Conservation (phyloP, 2,329 filamentous ascomycete species). For the Ampelomyces quisqualis region DNA sequence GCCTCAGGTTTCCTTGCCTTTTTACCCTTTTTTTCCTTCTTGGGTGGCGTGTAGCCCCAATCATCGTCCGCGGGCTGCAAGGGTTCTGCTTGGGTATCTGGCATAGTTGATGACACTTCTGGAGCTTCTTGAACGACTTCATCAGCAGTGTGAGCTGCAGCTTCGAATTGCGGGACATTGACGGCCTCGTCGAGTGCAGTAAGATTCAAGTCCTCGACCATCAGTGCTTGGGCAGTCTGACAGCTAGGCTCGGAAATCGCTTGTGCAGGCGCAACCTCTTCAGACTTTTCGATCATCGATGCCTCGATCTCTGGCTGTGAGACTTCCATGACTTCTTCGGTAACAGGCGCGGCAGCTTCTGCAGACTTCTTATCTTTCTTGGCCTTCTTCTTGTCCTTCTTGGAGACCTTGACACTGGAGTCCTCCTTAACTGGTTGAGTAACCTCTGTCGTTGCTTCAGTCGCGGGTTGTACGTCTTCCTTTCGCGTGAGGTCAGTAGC, state of each 20-base stretch:
- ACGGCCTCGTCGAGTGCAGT: neutral
- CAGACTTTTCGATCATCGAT: no score
- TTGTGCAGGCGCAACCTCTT: neutral
- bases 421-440: conserved; percentile 6
- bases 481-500: neutral
- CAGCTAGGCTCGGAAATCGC: no score
- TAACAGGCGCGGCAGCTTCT: conserved; percentile 12
- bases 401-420: conserved; percentile 9
- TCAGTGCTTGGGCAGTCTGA: neutral
- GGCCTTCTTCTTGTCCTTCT: conserved; percentile 27
- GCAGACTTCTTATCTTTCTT: conserved; percentile 23
- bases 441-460: neutral
- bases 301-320: no score
- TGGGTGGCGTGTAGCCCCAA: conserved; percentile 9
- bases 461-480: neutral
- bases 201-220: neutral
- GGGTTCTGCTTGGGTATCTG: neutral
- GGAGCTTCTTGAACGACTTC: neutral
- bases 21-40: conserved; percentile 22
- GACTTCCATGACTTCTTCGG: conserved; percentile 7
- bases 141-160: neutral
- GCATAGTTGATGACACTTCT: neutral
- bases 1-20: conserved; percentile 16
- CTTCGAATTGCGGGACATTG: neutral
- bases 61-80: conserved; percentile 2